Percentiles rank a stretch among this genome's conserved stretches.
Evolutionary conservation across 805 yeast genomes (phyloP).

Genomic region (Candida sphagnicola): DNA sequence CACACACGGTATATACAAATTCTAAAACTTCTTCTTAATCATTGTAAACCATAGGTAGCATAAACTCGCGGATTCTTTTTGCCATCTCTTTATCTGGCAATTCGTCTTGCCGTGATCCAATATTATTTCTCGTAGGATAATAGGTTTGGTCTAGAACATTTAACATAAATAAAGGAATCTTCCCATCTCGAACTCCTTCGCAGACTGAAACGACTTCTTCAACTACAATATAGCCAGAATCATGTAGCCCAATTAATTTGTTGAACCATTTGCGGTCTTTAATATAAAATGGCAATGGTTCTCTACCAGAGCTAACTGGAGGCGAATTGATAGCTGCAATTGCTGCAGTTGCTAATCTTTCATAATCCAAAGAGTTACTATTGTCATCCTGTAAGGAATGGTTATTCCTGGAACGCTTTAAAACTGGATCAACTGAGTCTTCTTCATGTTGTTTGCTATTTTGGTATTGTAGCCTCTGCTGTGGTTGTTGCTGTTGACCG

Average conservation of each 20-base stretch:
- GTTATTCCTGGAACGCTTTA: constrained; percentile 17
- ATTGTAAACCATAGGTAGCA: constrained; percentile 31
- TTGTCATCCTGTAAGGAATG: constrained; percentile 9
- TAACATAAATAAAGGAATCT: constrained; percentile 32
- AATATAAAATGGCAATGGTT: constrained; percentile 23
- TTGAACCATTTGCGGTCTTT: constrained; percentile 37
- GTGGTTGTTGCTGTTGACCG: constrained; percentile 3
- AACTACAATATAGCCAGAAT: constrained; percentile 20
- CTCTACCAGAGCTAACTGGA: constrained; percentile 18
- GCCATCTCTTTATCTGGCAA: constrained; percentile 26
- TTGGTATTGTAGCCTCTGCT: constrained; percentile 2
- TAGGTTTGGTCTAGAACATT: constrained; percentile 30
- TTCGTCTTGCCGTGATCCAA: constrained; percentile 7
- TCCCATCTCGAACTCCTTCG: constrained; percentile 36
- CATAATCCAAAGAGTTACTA: constrained; percentile 15
- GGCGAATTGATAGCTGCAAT: constrained; percentile 31
- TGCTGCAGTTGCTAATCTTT: constrained; percentile 25
- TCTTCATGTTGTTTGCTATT: constrained; percentile 11
- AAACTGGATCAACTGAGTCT: constrained; percentile 26
- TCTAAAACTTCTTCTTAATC: constrained; percentile 8
- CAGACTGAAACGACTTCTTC: constrained; percentile 30
- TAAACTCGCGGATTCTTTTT: constrained; percentile 28
- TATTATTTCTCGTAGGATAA: constrained; percentile 17
- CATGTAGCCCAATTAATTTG: constrained; percentile 25
- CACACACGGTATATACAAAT: no score